phyloP scores from a whole-genome alignment of 495 filamentous ascomycete genomes.

The Copromyces sp. region DNA sequence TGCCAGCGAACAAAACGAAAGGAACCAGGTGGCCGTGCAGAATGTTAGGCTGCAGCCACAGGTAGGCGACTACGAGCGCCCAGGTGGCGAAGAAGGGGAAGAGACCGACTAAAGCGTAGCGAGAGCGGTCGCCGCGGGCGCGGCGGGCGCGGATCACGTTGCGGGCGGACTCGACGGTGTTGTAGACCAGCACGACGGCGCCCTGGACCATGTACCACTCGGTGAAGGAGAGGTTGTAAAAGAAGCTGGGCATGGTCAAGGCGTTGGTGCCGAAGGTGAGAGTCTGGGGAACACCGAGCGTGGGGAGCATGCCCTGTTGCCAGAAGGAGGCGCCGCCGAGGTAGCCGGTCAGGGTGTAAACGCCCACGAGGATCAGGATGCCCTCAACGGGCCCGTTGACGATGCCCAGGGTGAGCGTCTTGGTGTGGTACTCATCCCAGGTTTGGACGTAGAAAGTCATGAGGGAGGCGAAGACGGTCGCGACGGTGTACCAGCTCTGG shows the following conservation, averaged over 20 bases:
- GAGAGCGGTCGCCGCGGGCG: constrained; percentile 56
- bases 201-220: constrained; percentile 95
- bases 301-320: constrained; percentile 68
- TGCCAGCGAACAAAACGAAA: constrained; percentile 74
- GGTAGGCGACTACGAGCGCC: constrained; percentile 63
- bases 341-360: constrained; percentile 79
- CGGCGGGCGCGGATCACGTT: constrained; percentile 77
- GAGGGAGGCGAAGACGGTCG: constrained; percentile 61
- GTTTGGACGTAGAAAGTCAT: constrained; percentile 97
- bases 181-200: constrained; percentile 68
- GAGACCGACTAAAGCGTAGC: constrained; percentile 69
- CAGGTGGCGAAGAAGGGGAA: constrained; percentile 67
- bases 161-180: constrained; percentile 60
- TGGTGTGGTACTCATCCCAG: constrained; percentile 98
- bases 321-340: constrained; percentile 86
- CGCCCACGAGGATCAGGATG: constrained; percentile 67
- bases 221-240: constrained; percentile 75
- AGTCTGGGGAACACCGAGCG: constrained; percentile 56
- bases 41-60: constrained; percentile 75
- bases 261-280: constrained; percentile 50
- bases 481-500: constrained; percentile 80
- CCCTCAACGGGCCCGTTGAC: constrained; percentile 95
- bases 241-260: constrained; percentile 50
- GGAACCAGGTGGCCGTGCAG: constrained; percentile 73
- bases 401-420: constrained; percentile 84